Conservation (phyloP, 371 early-diverging fungal species). For the Mucor mucedo region DNA sequence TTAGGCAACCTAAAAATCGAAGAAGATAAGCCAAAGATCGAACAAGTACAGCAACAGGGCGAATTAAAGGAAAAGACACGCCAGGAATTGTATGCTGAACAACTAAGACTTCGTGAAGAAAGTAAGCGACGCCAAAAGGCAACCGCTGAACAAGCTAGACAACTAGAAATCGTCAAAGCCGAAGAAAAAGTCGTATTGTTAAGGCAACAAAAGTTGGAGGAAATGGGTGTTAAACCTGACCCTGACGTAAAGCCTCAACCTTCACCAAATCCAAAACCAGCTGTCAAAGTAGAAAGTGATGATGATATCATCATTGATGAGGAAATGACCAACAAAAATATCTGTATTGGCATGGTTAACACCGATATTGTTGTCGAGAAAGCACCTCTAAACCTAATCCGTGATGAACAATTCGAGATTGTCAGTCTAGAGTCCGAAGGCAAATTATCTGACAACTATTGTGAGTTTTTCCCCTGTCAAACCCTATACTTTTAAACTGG, state of each 20-base stretch:
- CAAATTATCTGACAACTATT: conserved; percentile 36
- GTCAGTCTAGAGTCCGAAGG: conserved; percentile 43
- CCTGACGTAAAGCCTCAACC: conserved; percentile 6
- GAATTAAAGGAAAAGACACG: conserved; percentile 7
- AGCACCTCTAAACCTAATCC: conserved; percentile 30
- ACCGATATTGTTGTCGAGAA: conserved; percentile 48
- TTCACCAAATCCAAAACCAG: background rate
- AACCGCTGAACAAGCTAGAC: background rate
- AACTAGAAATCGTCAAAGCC: background rate
- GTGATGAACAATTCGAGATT: conserved; percentile 44
- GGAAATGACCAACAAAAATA: conserved; percentile 30
- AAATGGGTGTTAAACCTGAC: background rate
- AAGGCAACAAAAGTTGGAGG: background rate
- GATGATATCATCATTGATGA: conserved; percentile 26
- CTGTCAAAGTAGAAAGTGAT: background rate
- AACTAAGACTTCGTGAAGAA: conserved; percentile 15
- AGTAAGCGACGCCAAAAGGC: conserved; percentile 1
- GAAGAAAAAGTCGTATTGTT: background rate
- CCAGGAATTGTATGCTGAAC: conserved; percentile 9
- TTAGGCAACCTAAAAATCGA: background rate
- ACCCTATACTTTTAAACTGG: background rate
- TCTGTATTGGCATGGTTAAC: conserved; percentile 52
- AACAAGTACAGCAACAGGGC: background rate
- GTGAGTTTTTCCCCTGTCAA: conserved; percentile 23
- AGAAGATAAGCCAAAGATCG: conserved; percentile 1